Conservation (phyloP, 768 basidiomycete species). For the Obba rivulosa region DNA sequence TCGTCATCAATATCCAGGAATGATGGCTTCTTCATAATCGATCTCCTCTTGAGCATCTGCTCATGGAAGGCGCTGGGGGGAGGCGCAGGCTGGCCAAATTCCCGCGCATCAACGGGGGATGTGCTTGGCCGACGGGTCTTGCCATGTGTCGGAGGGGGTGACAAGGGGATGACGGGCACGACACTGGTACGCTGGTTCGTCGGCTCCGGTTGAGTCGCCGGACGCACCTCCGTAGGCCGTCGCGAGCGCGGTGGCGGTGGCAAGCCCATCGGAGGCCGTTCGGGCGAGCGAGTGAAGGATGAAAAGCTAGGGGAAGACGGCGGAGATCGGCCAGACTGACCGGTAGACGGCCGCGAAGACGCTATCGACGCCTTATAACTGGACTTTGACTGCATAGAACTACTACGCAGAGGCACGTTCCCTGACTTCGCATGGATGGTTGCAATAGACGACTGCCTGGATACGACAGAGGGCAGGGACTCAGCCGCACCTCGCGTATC, state of each 20-base stretch:
- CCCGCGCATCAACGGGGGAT: background rate
- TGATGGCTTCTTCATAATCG: slow-evolving; percentile 62
- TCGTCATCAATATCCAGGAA: slow-evolving; percentile 60
- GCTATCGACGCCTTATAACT: slow-evolving; percentile 10
- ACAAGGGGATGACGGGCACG: slow-evolving; percentile 29
- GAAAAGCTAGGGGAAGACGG: slow-evolving; percentile 19
- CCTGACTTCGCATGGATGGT: too few species aligned
- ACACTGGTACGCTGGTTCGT: slow-evolving; percentile 19
- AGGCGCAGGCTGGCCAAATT: slow-evolving; percentile 5
- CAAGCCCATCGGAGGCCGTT: slow-evolving; percentile 31
- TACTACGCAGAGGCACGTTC: slow-evolving; percentile 7
- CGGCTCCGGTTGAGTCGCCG: slow-evolving; percentile 7
- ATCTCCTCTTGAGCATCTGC: slow-evolving; percentile 29
- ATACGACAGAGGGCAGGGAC: slow-evolving; percentile 1
- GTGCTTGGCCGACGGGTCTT: background rate
- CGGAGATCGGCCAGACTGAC: slow-evolving; percentile 24
- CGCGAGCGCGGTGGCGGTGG: slow-evolving; percentile 52
- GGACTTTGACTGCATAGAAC: slow-evolving; percentile 9
- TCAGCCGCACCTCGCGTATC: background rate
- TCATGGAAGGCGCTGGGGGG: slow-evolving; percentile 24
- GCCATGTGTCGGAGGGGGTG: slow-evolving; percentile 28
- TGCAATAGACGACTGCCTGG: slow-evolving; percentile 1
- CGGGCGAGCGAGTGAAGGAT: slow-evolving; percentile 14
- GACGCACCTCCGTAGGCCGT: slow-evolving; percentile 7
- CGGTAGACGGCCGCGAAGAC: slow-evolving; percentile 32